Percentiles rank a stretch among this genome's conserved stretches.
These are phyloP conservation scores for Talaromyces sp. DNA, from an alignment of 2,329 filamentous ascomycete genomes.

Conservation along the genomic window DNA sequence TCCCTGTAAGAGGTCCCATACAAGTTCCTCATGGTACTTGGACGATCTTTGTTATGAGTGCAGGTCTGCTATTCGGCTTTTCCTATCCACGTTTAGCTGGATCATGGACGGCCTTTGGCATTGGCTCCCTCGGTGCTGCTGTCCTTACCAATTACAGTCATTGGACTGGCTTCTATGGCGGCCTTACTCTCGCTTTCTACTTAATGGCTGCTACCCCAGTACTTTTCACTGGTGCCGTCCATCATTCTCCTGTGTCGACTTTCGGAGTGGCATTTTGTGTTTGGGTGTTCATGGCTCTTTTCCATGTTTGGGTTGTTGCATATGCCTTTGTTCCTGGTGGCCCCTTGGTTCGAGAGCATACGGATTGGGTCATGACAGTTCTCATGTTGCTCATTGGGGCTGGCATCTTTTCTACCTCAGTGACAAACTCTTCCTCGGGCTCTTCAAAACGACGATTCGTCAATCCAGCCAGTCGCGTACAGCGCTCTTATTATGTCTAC, in stretches of 20 bases:
- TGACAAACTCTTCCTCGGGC: conserved; percentile 46
- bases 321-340: conserved; percentile 97
- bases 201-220: conserved; percentile 73
- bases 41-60: conserved; percentile 82
- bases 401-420: conserved; percentile 67
- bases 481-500: conserved; percentile 65
- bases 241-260: conserved; percentile 68
- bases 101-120: conserved; percentile 73
- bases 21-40: conserved; percentile 84
- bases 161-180: conserved; percentile 89
- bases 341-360: conserved; percentile 85
- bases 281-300: conserved; percentile 93
- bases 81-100: conserved; percentile 65
- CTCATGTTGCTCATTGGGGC: conserved; percentile 81
- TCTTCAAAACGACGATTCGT: conserved; percentile 35
- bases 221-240: conserved; percentile 69
- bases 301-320: conserved; percentile 97
- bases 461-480: conserved; percentile 39
- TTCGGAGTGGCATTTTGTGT: conserved; percentile 87
- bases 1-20: conserved; percentile 80
- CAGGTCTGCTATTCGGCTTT: conserved; percentile 71
- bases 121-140: conserved; percentile 74
- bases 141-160: conserved; percentile 70
- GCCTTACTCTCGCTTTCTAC: conserved; percentile 68
- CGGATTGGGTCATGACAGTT: conserved; percentile 87